Percentiles rank a stretch among this genome's conserved stretches.
Evolutionary conservation across 257 asterid species (phyloP).

Genomic region (Cruciata laevipes): DNA sequence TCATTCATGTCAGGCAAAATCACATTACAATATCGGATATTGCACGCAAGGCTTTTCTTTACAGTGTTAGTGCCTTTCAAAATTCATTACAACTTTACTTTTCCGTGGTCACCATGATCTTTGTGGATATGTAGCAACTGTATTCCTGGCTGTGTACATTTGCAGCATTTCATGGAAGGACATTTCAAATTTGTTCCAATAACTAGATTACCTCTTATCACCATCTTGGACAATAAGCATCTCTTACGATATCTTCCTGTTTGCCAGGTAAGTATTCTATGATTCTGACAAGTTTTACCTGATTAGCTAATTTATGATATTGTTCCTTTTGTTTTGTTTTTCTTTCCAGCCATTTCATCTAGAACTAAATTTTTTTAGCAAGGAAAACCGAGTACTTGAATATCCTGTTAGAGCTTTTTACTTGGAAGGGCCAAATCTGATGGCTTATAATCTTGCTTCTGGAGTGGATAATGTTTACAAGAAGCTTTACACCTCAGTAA

Average conservation of each 20-base stretch:
- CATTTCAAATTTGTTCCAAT: constrained; percentile 94
- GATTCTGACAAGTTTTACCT: neutral
- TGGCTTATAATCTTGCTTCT: constrained; percentile 91
- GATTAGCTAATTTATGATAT: constrained; percentile 27
- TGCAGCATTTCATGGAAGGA: constrained; percentile 99
- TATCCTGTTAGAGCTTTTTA: constrained; percentile 97
- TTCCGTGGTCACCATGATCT: neutral
- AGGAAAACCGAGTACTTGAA: constrained; percentile 79
- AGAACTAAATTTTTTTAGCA: constrained; percentile 91
- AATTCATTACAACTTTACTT: neutral
- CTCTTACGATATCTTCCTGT: constrained; percentile 72
- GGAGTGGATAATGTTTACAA: constrained; percentile 83
- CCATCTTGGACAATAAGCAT: constrained; percentile 65
- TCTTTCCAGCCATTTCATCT: constrained; percentile 79
- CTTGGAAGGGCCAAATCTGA: constrained; percentile 79
- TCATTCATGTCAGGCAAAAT: constrained; percentile 54
- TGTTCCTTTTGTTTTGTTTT: constrained; percentile 1
- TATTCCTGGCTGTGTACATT: constrained; percentile 15
- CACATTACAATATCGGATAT: constrained; percentile 93
- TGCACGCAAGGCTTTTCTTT: constrained; percentile 97
- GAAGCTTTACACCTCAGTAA: constrained; percentile 85
- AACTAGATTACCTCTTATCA: constrained; percentile 83
- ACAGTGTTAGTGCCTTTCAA: constrained; percentile 60
- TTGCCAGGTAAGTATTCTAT: constrained; percentile 68
- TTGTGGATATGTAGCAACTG: neutral